Base-by-base conservation (phyloP, 176 grass and related monocot species). In the Paspalum notatum region DNA sequence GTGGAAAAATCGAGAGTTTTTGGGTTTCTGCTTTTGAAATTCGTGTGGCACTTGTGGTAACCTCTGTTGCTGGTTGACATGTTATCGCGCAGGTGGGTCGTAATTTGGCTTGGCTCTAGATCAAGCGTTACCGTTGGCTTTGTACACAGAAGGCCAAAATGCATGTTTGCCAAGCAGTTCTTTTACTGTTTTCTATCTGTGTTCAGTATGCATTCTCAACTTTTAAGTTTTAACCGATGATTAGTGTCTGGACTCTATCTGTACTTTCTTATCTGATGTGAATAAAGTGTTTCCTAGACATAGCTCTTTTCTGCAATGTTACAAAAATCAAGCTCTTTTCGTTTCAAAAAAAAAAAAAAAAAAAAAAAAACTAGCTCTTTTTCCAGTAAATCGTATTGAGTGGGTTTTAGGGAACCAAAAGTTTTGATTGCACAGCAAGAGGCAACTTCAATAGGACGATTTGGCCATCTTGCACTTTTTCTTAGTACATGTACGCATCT, bases 1-100 rank as follows among this genome's bases (percentile, higher is more conserved):
- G 17, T 62, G 17, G 41, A 22, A 74, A 60, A 60, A 27, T 5
- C 67, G 4, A 12, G 14, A 17, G 11, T 8, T 86, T 80, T 80
- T 11, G 55, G 25, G 41, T 48, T 85, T 71, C 21, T 71, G 74
- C 65, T 85, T 24, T 47, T 17, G 66, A 66, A 39, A 48, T 10
- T 18, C 32, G 32, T 59, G 21, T 18, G 1, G 9, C 24, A 59
- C 22, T n/a, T 59, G 22, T 59, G 56, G 24, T 9, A n/a, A 59
- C 9, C 22, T 24, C n/a, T 21, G 67, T 45, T 38, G 59, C 67
- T 63, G 24, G 40, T 72, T 45, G 12, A 38, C 39, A 12, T 78
- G 54, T 66, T 57, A 12, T 17, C n/a, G 14, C 9, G 8, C 39
- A 18, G 37, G 76, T 66, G 1, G 14, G 10, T 12, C 1, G 21